Evolutionary conservation across 352 stramenopile species (phyloP).

Genomic region (Pythium phragmitis): DNA sequence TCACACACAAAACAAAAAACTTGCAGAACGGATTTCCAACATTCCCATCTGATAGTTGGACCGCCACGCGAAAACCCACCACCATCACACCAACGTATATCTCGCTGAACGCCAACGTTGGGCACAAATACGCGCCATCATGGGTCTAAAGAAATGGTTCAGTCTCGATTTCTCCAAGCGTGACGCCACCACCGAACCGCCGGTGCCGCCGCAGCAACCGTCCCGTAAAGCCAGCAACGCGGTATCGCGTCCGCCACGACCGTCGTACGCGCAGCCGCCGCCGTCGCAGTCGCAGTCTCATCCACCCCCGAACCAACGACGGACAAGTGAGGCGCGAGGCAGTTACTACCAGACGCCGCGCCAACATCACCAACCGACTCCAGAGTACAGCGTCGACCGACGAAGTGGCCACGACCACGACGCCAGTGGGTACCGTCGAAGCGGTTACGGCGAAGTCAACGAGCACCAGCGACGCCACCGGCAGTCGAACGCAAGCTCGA

Average conservation of each 20-base stretch:
- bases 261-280: constrained; percentile 7
- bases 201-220: constrained; percentile 15
- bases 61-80: neutral
- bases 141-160: constrained; percentile 72
- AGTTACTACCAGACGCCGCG: constrained; percentile 20
- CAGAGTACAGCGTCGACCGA: constrained; percentile 1
- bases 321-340: constrained; percentile 12
- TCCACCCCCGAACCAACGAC: neutral
- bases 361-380: constrained; percentile 1
- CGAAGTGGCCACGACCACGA: constrained; percentile 1
- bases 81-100: neutral
- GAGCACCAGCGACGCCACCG: constrained; percentile 1
- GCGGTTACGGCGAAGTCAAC: neutral
- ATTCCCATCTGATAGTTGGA: constrained; percentile 8
- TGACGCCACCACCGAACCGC: constrained; percentile 5
- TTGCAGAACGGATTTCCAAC: neutral
- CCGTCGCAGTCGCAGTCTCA: neutral
- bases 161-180: constrained; percentile 42
- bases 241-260: neutral
- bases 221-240: constrained; percentile 21
- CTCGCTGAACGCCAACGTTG: neutral
- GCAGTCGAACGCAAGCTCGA: constrained; percentile 9
- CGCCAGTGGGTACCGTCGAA: no score
- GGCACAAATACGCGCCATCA: constrained; percentile 13
- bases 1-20: neutral